Conservation (phyloP, 495 filamentous ascomycete species). For the Xylaria curta region DNA sequence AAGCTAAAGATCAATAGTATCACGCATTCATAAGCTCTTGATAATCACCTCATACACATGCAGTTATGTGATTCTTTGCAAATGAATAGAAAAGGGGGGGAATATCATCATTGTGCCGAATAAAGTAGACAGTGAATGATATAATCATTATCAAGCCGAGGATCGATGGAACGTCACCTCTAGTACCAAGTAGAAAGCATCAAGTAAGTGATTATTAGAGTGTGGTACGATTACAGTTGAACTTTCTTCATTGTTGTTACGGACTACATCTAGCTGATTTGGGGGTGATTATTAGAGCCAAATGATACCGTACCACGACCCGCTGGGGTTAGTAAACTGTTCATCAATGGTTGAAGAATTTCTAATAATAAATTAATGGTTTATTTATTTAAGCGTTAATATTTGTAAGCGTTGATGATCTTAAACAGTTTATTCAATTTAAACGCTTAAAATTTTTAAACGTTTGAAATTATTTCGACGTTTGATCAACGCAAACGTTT, state of each 20-base stretch:
- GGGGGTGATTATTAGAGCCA: background rate
- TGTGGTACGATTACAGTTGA: background rate
- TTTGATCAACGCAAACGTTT: no score
- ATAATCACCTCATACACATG: background rate
- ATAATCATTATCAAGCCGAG: background rate
- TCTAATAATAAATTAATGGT: no score
- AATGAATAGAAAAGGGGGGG: background rate
- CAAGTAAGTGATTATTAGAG: no score
- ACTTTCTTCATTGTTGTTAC: background rate
- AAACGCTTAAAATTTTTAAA: no score
- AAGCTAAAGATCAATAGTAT: background rate
- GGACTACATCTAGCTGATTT: background rate
- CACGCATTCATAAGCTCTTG: background rate
- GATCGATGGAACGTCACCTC: background rate
- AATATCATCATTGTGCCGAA: background rate
- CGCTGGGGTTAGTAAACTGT: no score
- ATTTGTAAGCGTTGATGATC: no score
- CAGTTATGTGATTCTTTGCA: background rate
- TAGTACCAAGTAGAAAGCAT: background rate
- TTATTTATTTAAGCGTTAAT: no score
- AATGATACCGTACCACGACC: background rate
- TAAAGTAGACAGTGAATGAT: background rate
- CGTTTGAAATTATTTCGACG: no score
- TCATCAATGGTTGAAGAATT: no score
- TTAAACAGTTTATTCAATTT: no score